Conservation (phyloP, 1,139 yeast genomes). For the Diutina sp. region DNA sequence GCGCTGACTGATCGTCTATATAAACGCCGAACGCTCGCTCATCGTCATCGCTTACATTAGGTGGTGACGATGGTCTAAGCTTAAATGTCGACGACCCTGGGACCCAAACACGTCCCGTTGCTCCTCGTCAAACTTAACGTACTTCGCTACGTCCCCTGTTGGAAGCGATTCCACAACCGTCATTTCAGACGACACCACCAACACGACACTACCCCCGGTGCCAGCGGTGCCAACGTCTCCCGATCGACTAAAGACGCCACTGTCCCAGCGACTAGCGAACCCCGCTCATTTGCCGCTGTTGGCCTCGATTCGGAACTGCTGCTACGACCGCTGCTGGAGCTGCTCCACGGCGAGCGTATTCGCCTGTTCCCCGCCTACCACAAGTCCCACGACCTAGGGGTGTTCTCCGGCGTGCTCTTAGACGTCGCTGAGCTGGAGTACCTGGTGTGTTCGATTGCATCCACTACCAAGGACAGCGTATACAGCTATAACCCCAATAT, state of each 20-base stretch:
- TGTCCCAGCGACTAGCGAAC: too few species aligned
- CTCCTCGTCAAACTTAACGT: not conserved
- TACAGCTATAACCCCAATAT: not conserved
- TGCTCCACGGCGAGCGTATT: not conserved
- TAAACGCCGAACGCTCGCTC: not conserved
- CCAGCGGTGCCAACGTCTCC: not conserved
- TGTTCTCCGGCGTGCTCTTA: not conserved
- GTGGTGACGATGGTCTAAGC: not conserved
- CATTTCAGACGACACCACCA: not conserved
- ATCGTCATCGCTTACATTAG: not conserved
- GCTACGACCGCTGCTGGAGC: not conserved
- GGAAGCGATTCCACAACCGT: not conserved
- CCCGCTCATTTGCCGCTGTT: not conserved
- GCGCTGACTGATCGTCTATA: not conserved
- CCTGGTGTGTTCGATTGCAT: not conserved
- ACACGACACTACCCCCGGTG: not conserved
- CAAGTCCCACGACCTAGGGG: not conserved
- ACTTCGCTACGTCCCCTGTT: not conserved
- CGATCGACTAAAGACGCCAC: not conserved
- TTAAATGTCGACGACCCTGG: not conserved
- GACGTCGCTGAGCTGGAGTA: not conserved
- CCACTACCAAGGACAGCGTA: not conserved
- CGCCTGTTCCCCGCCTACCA: not conserved
- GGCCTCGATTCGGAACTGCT: not conserved
- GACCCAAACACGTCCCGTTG: not conserved